phyloP scores from a whole-genome alignment of 1,284 basidiomycete genomes.

The Phellinidium pouzarii region DNA sequence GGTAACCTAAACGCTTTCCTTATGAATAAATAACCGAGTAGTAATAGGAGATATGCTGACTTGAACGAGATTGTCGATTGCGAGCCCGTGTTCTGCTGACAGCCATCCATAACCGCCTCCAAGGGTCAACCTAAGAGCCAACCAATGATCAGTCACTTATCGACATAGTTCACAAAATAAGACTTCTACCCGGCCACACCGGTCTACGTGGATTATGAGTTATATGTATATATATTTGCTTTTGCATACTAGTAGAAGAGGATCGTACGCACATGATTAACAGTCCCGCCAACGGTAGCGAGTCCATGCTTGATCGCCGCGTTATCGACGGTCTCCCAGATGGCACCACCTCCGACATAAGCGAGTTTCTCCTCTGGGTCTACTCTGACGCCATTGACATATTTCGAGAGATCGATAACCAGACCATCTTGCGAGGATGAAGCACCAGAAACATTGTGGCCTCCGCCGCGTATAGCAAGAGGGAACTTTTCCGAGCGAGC shows the following conservation, averaged over 20 bases:
- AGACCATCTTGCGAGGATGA: slow-evolving; percentile 46
- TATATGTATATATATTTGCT: not conserved
- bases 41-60: slow-evolving; percentile 23
- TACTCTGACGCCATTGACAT: slow-evolving; percentile 37
- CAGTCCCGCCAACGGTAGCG: slow-evolving; percentile 46
- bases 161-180: not conserved
- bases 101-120: slow-evolving; percentile 58
- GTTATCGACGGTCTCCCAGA: slow-evolving; percentile 46
- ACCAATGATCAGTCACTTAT: not conserved
- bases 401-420: slow-evolving; percentile 47
- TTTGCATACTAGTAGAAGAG: slow-evolving; percentile 12
- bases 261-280: slow-evolving; percentile 41
- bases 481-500: slow-evolving; percentile 33
- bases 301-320: slow-evolving; percentile 41
- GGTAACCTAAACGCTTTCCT: slow-evolving; percentile 32
- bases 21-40: not conserved
- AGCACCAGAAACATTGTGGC: slow-evolving; percentile 43
- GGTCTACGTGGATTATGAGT: slow-evolving; percentile 30
- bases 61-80: slow-evolving; percentile 48
- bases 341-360: slow-evolving; percentile 46
- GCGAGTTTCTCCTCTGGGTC: slow-evolving; percentile 37
- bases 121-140: slow-evolving; percentile 37
- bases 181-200: slow-evolving; percentile 45
- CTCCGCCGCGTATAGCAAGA: slow-evolving; percentile 40
- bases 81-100: slow-evolving; percentile 42